These are phyloP conservation scores for Cytospora schulzeri DNA, from an alignment of 2,329 filamentous ascomycete species.

Conservation along the genomic window DNA sequence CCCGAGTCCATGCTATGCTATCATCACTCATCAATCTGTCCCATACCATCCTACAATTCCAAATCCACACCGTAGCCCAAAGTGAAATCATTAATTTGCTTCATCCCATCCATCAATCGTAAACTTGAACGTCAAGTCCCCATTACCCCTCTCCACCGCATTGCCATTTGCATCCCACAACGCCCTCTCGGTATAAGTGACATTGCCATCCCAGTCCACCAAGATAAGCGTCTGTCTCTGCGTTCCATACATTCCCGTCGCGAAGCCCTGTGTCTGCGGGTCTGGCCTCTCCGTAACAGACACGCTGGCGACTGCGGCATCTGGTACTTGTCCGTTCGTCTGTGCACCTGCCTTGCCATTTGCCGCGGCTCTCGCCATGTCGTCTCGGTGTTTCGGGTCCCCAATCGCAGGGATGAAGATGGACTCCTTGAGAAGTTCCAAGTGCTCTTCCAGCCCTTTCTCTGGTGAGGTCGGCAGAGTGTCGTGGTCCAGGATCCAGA, in stretches of 20 bases:
- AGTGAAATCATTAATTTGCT: neutral
- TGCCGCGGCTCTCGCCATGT: conserved; percentile 47
- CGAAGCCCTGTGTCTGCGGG: conserved; percentile 45
- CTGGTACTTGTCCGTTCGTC: conserved; percentile 40
- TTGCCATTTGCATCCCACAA: conserved; percentile 63
- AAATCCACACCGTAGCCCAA: neutral
- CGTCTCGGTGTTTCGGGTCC: conserved; percentile 46
- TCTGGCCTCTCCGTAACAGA: conserved; percentile 38
- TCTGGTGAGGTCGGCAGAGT: conserved; percentile 51
- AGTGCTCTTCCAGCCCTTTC: conserved; percentile 55
- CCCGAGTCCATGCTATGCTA: neutral
- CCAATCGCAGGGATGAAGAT: conserved; percentile 64
- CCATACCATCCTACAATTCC: neutral
- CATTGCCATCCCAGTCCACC: conserved; percentile 64
- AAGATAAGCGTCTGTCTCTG: conserved; percentile 65
- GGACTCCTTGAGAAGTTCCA: conserved; percentile 57
- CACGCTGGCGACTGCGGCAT: conserved; percentile 36
- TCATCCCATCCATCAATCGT: conserved; percentile 56
- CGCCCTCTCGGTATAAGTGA: conserved; percentile 60
- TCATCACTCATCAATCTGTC: neutral
- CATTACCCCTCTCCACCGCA: conserved; percentile 53
- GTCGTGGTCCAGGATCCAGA: conserved; percentile 58
- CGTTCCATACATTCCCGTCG: conserved; percentile 64
- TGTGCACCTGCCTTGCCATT: conserved; percentile 39
- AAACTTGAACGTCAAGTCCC: conserved; percentile 59